Evolutionary conservation across 1,139 yeast genomes (phyloP), one percentile per base, ranked within the genome.

Genomic region (Taphrina wiesneri): DNA sequence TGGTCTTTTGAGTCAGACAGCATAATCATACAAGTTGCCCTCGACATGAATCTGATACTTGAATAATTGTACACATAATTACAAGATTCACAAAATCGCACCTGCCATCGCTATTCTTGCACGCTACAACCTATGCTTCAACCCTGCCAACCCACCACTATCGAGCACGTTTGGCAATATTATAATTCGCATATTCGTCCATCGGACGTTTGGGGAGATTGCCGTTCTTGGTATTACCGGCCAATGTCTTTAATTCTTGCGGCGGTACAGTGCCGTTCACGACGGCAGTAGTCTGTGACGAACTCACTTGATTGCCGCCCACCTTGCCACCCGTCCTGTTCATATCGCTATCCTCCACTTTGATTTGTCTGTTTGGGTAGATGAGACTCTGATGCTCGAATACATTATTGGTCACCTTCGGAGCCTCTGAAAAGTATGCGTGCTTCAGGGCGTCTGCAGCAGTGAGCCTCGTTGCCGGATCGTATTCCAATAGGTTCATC

Each of bases 371-470:
- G 26, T 54, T 52, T 2, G 67, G 67, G 39, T 65, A 65, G 9
- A 54, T 47, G 13, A 61, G 23, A 23, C 57, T 49, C 21, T 56
- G 56, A 23, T 62, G 46, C 19, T 34, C 45, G 49, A 65, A 67
- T 39, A 61, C 61, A 21, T 56, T 62, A 39, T 46, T 53, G 21
- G 67, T 49, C 25, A 67, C 67, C 47, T 88, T 93, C 73, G 90
- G 96, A 88, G 96, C 88, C 52, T 87, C 85, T 56, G 85, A 81
- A 68, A 93, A 81, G 74, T 88, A 92, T 15, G 90, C 90, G 75
- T 90, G 97, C 65, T 82, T 81, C 70, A 93, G 79, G 0, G 97
- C 96, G 66, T 87, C 87, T 49, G 84, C 86, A 0, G 93, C 98
- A 0, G 90, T 84, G 47, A 88, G 86, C 75, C 99, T 82, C 71